Conservation (phyloP, 2,329 filamentous ascomycete species). For the Verticillium isaacii region DNA sequence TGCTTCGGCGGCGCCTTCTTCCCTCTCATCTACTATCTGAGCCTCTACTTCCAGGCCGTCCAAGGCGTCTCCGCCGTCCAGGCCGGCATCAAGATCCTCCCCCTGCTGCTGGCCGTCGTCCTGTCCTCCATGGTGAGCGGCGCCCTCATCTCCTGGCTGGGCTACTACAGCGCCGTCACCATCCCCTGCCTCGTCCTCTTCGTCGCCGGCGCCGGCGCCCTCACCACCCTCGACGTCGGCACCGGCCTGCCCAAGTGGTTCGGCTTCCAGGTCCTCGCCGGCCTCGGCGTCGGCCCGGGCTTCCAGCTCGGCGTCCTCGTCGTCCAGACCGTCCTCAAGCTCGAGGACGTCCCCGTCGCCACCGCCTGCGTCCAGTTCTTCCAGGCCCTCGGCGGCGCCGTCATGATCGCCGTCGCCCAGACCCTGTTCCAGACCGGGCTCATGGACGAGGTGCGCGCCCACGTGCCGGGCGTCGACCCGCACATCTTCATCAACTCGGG, state of each 20-base stretch:
- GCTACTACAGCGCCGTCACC: conserved; percentile 37
- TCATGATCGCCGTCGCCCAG: conserved; percentile 62
- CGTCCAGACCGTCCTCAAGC: conserved; percentile 46
- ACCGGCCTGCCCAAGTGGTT: conserved; percentile 48
- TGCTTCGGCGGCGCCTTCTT: conserved; percentile 49
- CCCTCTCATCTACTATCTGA: conserved; percentile 48
- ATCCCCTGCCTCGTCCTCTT: conserved; percentile 34
- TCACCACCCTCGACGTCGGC: conserved; percentile 45
- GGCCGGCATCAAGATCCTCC: conserved; percentile 50
- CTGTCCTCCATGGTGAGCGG: conserved; percentile 41
- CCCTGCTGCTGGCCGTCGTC: conserved; percentile 46
- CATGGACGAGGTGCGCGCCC: conserved; percentile 40
- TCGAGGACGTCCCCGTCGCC: conserved; percentile 43
- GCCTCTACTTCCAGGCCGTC: conserved; percentile 50
- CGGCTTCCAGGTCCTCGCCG: conserved; percentile 52
- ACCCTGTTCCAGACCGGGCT: conserved; percentile 64
- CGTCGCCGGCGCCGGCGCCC: conserved; percentile 46
- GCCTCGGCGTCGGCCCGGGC: conserved; percentile 45
- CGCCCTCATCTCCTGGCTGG: conserved; percentile 33
- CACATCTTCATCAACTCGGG: conserved; percentile 46
- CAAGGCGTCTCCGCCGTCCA: conserved; percentile 46
- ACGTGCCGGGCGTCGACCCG: conserved; percentile 41
- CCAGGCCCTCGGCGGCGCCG: conserved; percentile 60
- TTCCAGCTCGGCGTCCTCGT: conserved; percentile 44
- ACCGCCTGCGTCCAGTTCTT: conserved; percentile 55